Evolutionary conservation across 2,329 filamentous ascomycete genomes (phyloP).

Genomic region (Tolypocladium guangdongense): DNA sequence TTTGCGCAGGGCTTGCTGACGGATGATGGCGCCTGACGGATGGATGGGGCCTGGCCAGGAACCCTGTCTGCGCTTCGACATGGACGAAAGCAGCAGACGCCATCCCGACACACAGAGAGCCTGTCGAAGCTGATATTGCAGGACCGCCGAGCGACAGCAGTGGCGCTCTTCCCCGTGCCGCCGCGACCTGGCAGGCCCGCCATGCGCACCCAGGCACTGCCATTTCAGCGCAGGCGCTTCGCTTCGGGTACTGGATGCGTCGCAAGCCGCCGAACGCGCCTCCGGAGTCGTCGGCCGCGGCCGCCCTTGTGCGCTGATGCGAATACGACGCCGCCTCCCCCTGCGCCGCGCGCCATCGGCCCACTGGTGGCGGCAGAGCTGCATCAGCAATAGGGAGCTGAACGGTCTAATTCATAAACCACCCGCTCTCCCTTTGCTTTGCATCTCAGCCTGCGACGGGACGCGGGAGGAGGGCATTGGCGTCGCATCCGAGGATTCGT

Average conservation of each 20-base stretch:
- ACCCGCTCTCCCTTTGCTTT: neutral
- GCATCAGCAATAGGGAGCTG: neutral
- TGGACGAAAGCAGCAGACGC: constrained; percentile 1
- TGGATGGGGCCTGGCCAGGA: neutral
- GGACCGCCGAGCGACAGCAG: neutral
- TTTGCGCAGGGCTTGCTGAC: constrained; percentile 2
- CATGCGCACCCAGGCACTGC: neutral
- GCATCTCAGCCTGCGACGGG: neutral
- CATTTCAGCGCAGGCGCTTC: neutral
- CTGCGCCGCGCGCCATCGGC: neutral
- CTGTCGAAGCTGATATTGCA: neutral
- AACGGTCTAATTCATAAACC: neutral
- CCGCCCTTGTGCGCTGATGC: neutral
- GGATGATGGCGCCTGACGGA: neutral
- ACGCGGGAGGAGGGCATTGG: neutral
- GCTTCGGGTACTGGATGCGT: neutral
- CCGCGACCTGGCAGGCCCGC: neutral
- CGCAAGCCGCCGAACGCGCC: neutral
- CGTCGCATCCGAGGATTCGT: neutral
- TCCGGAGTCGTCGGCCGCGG: neutral
- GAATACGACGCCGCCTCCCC: too few species aligned
- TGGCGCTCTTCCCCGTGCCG: neutral
- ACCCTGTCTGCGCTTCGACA: neutral
- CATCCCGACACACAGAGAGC: neutral
- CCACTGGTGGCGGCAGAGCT: neutral